Base-by-base conservation (phyloP, 2,329 filamentous ascomycete genomes). In the Raffaelea arxii region DNA sequence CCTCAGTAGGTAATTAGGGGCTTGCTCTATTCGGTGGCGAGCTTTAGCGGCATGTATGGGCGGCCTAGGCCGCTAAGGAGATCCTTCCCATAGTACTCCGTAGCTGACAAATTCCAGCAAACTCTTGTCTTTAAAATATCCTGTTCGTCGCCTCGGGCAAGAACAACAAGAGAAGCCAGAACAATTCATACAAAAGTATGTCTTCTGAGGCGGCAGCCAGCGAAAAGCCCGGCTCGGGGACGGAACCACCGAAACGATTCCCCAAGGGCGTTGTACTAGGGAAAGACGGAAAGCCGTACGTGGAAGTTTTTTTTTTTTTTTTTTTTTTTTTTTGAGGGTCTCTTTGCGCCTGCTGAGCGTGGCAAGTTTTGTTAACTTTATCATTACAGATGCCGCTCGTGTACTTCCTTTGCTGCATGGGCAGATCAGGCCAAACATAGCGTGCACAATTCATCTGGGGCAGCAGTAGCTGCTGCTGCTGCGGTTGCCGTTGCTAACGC, bases 211-310 rank as follows among this genome's bases (percentile, higher is more conserved):
- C 32, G 19, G 14, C 6, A 18, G 32, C 6, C 54, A 35, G 57
- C 57, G 43, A 48, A 47, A 48, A 51, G 48, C 30, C 48, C 51
- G 18, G 49, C 55, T 39, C 51, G 50, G 41, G 39, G 51, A 38
- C 50, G 56, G 50, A 63, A 49, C 55, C 61, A 42, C 65, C 72
- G 23, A 75, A 75, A 58, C 77, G 72, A 57, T 65, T 84, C 25
- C 77, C 84, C 16, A 86, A 83, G 58, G 84, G 85, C 52, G 72
- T 91, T 3, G 75, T 91, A 32, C 66, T 91, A 30, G 86, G 82
- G 40, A 83, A 83, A 52, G 85, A 92, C 67, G 86, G 86, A 47
- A 92, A 92, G 65, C 86, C 86, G 86, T 91, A 66, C 70, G 84
- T 66, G 9, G 4, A 12, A 2, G 2, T 18, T 5, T 16, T 23